Base-by-base conservation (phyloP, 768 basidiomycete species). In the Tulasnella sp. region DNA sequence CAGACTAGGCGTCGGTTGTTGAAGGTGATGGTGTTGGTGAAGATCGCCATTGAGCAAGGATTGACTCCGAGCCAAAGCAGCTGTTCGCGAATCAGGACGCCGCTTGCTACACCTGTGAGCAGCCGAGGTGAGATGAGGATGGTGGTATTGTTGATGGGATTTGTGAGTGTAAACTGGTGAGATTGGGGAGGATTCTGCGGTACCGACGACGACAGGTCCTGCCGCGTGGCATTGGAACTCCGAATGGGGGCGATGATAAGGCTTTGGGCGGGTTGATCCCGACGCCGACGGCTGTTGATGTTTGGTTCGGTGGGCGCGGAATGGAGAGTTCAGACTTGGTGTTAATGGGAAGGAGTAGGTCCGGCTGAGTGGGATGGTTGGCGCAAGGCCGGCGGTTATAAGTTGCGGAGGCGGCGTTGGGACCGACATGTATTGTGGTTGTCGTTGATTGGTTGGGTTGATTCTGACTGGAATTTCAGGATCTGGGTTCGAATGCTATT, bases 171-270 rank as follows among this genome's bases (percentile, higher is more conserved):
- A 30, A 24, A 30, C 9, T 51, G 47, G 2, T 45, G 41, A 21
- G 21, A 24, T 4, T 51, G 47, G 23, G 49, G 32, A 7, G 34
- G 34, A 38, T 5, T 38, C 34, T 7, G 34, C 34, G 34, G 34
- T 38, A 38, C 34, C 34, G 34, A 38, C 15, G 34, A 38, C 34
- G 15, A 38, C 34, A 7, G 34, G 34, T 38, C 34, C 34, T 5
- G 34, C 34, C 34, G 34, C 34, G 34, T 38, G 34, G 34, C 34
- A 38, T 50, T 59, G 27, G 38, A 51, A 48, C 30, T 59, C 58
- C 45, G 58, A 42, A 17, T 30, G 32, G 48, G 58, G 32, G 47
- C 58, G 58, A 48, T 59, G 58, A 59, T 59, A 59, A 49, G 58
- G 58, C 58, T 59, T 59, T 19, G 30, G 58, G 13, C 58, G 50